A percentile compares a stretch with the other conserved stretches of the same genome.
Conservation (phyloP, 345 rosid genomes). For the Mercurialis annua region DNA sequence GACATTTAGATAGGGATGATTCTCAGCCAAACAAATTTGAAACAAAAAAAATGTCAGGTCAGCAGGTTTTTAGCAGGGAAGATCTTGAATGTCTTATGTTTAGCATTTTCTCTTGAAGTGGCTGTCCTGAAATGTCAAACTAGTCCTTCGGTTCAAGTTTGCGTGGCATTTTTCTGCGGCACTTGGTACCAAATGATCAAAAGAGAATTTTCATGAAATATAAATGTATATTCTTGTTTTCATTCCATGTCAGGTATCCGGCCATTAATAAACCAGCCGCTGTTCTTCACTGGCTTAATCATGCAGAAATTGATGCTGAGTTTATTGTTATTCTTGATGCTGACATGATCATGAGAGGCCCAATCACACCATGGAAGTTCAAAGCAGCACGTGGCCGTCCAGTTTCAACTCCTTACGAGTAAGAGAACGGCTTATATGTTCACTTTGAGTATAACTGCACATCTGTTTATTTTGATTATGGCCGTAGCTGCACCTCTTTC, state of each 20-base stretch:
- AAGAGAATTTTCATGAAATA: neutral
- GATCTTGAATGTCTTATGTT: neutral
- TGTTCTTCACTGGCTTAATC: constrained; percentile 98
- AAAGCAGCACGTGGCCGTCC: constrained; percentile 89
- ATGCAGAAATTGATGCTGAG: constrained; percentile 79
- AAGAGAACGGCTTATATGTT: constrained; percentile 25
- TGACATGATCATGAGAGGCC: constrained; percentile 94
- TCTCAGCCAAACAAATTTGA: neutral
- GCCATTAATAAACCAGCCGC: constrained; percentile 99
- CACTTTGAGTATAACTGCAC: neutral
- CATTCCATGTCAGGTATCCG: constrained; percentile 72
- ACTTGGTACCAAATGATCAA: neutral
- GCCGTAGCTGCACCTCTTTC: constrained; percentile 6
- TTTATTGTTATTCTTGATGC: constrained; percentile 94
- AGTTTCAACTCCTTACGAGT: constrained; percentile 98
- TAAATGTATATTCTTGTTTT: constrained; percentile 9
- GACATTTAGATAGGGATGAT: neutral
- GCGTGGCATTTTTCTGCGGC: neutral
- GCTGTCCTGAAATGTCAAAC: neutral
- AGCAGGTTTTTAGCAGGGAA: neutral
- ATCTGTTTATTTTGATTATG: neutral
- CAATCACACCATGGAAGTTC: constrained; percentile 97
- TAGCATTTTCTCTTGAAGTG: neutral
- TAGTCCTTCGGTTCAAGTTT: neutral
- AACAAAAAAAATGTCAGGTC: neutral